phyloP scores from a whole-genome alignment of 768 basidiomycete species.

The Suillus weaverae region DNA sequence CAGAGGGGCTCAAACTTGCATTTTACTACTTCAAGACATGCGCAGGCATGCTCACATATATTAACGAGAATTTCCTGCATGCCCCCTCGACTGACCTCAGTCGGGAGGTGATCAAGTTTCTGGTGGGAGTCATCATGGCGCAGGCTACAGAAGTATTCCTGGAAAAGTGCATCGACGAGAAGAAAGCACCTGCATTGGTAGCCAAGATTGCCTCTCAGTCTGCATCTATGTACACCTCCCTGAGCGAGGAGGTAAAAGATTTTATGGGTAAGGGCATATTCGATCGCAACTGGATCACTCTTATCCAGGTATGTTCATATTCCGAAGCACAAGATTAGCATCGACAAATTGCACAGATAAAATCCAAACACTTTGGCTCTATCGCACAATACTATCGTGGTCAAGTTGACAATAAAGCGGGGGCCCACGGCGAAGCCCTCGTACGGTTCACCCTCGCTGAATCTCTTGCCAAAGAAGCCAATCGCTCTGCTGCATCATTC shows the following conservation, averaged over 20 bases:
- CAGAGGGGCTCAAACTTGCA: conserved; percentile 89
- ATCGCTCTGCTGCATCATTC: conserved; percentile 67
- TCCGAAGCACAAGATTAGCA: background rate
- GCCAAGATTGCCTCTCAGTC: conserved; percentile 84
- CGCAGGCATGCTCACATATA: conserved; percentile 96
- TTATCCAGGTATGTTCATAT: conserved; percentile 63
- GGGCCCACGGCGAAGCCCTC: conserved; percentile 86
- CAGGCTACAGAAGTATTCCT: conserved; percentile 97
- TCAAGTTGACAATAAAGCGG: conserved; percentile 69
- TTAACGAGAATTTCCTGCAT: conserved; percentile 99
- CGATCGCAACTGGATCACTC: conserved; percentile 89
- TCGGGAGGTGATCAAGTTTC: conserved; percentile 91
- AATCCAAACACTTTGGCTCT: conserved; percentile 87
- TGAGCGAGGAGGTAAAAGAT: conserved; percentile 94
- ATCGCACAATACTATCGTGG: conserved; percentile 86
- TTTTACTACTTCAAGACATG: conserved; percentile 90
- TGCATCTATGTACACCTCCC: conserved; percentile 73
- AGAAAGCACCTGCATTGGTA: conserved; percentile 77
- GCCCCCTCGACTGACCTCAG: conserved; percentile 95
- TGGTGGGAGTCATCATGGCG: conserved; percentile 83
- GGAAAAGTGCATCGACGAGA: conserved; percentile 92
- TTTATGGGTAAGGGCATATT: conserved; percentile 96
- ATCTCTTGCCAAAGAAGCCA: conserved; percentile 79
- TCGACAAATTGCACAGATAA: conserved; percentile 55
- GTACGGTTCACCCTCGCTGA: conserved; percentile 79